Conservation (phyloP, 2,329 filamentous ascomycete species). For the Pseudogymnoascus sp. region DNA sequence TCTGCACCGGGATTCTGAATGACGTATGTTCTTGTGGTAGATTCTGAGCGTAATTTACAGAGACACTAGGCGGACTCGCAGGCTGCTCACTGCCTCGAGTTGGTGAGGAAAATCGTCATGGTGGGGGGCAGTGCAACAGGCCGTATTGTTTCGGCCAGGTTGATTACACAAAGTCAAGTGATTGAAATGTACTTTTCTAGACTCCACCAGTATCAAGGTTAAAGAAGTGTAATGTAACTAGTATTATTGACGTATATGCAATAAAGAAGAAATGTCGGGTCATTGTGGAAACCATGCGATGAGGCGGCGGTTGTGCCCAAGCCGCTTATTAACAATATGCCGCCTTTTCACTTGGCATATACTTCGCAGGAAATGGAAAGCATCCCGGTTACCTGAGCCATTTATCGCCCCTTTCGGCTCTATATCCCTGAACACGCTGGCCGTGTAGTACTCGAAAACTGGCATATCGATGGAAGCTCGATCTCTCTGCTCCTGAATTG, state of each 20-base stretch:
- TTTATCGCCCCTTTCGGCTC: neutral
- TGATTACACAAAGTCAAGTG: neutral
- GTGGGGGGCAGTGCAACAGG: neutral
- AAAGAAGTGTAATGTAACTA: neutral
- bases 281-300: neutral
- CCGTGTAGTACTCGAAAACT: neutral
- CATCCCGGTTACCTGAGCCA: neutral
- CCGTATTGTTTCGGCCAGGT: neutral
- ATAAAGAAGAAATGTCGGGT: neutral
- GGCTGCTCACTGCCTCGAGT: neutral
- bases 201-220: neutral
- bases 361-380: neutral
- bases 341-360: neutral
- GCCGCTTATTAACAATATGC: neutral
- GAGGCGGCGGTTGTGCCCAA: neutral
- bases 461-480: neutral
- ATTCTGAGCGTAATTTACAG: neutral
- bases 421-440: neutral
- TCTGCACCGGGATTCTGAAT: neutral
- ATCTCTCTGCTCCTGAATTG: neutral
- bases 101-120: neutral
- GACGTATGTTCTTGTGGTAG: neutral
- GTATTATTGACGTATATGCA: neutral
- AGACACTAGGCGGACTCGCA: neutral
- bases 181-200: neutral